Conservation (phyloP, 805 yeast genomes). For the Suhomyces prunicola region DNA sequence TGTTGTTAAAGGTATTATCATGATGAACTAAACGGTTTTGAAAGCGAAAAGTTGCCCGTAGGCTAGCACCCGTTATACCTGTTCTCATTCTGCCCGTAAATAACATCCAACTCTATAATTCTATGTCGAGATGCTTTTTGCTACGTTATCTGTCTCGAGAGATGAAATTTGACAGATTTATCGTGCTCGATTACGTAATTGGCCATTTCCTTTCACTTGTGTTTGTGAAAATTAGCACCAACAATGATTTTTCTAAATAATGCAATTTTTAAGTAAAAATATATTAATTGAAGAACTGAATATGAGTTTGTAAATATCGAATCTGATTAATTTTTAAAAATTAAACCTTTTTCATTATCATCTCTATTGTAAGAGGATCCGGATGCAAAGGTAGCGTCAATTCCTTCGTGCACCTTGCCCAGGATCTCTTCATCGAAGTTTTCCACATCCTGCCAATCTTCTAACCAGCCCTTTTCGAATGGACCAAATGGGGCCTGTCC, state of each 20-base stretch:
- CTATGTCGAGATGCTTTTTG: not conserved
- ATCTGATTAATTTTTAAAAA: not conserved
- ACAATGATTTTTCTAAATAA: not conserved
- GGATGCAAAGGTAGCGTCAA: not conserved
- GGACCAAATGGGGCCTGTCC: constrained; percentile 33
- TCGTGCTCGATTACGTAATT: not conserved
- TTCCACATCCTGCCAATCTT: constrained; percentile 62
- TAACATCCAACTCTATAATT: not conserved
- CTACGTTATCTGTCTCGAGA: not conserved
- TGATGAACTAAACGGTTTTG: not conserved
- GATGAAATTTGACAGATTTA: not conserved
- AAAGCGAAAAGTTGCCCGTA: not conserved
- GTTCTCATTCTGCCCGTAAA: not conserved
- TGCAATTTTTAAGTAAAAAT: not conserved
- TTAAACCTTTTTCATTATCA: constrained; percentile 4
- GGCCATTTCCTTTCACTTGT: not conserved
- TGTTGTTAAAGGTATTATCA: not conserved
- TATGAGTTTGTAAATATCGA: not conserved
- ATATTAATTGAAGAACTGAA: not conserved
- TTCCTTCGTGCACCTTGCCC: constrained; percentile 5
- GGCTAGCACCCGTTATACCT: not conserved
- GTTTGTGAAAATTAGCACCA: not conserved
- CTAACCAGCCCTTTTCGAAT: constrained; percentile 59
- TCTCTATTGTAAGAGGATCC: not conserved
- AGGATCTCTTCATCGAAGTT: constrained; percentile 48